Evolutionary conservation across 23 red algal genomes (phyloP).

Genomic region (Gracilaria caudata): DNA sequence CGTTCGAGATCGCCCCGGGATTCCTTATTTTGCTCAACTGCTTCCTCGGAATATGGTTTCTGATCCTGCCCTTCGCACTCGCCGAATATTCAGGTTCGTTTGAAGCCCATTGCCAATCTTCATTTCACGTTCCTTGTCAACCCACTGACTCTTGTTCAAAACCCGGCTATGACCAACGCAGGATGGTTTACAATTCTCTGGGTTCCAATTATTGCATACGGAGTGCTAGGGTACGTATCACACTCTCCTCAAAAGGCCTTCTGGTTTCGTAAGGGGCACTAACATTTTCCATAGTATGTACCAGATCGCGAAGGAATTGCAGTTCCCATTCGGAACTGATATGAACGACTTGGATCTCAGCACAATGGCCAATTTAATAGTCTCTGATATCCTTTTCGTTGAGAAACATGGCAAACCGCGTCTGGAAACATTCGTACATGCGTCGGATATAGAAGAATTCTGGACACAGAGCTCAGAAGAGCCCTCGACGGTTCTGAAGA

Average conservation of each 20-base stretch:
- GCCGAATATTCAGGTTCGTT: conserved; percentile 39
- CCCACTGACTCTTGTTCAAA: neutral
- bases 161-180: no score
- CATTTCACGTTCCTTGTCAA: neutral
- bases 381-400: conserved; percentile 32
- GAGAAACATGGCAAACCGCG: neutral
- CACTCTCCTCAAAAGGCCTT: neutral
- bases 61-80: conserved; percentile 48
- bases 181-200: conserved; percentile 66
- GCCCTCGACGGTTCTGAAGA: neutral
- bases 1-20: conserved; percentile 38
- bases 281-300: conserved; percentile 9
- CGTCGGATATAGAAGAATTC: neutral
- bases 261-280: neutral
- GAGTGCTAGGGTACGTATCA: conserved; percentile 40
- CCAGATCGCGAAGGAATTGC: conserved; percentile 26
- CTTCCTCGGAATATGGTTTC: conserved; percentile 49
- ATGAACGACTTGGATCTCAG: conserved; percentile 42
- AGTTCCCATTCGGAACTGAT: conserved; percentile 41
- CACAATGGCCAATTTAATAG: conserved; percentile 12
- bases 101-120: no score
- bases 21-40: conserved; percentile 35
- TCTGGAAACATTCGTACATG: neutral
- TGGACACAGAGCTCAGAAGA: neutral
- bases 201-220: conserved; percentile 57